Conservation (phyloP, 495 filamentous ascomycete genomes). For the Hypoxylon trugodes region DNA sequence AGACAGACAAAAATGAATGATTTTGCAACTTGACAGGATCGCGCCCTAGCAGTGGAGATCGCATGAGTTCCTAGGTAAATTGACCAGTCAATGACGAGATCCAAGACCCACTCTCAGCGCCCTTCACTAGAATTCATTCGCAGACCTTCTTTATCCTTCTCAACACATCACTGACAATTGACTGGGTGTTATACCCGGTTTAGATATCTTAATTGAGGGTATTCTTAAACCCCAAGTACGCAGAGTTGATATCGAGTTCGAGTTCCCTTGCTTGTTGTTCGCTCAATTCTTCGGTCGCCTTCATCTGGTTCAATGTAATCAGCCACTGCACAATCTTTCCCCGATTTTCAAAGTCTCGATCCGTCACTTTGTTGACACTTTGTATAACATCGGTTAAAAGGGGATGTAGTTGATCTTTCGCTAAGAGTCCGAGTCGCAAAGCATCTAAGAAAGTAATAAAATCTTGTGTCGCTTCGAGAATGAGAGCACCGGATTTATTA, state of each 20-base stretch:
- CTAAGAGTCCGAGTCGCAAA: slow-evolving; percentile 83
- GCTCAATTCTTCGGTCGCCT: slow-evolving; percentile 86
- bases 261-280: slow-evolving; percentile 89
- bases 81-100: slow-evolving; percentile 19
- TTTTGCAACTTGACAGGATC: slow-evolving; percentile 22
- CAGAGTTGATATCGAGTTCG: slow-evolving; percentile 86
- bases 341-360: slow-evolving; percentile 89
- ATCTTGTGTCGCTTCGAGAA: slow-evolving; percentile 89
- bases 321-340: slow-evolving; percentile 99
- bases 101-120: slow-evolving; percentile 13
- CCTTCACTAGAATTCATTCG: slow-evolving; percentile 21
- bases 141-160: slow-evolving; percentile 5
- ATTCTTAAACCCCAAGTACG: slow-evolving; percentile 89
- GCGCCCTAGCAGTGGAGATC: slow-evolving; percentile 33
- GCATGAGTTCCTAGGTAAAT: not conserved
- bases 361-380: slow-evolving; percentile 94
- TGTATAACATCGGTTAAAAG: slow-evolving; percentile 94
- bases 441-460: slow-evolving; percentile 99
- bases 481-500: slow-evolving; percentile 74
- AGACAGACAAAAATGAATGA: too few species aligned
- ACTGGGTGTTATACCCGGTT: not conserved
- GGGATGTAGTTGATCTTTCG: slow-evolving; percentile 95
- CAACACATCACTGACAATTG: not conserved
- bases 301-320: slow-evolving; percentile 96
- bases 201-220: slow-evolving; percentile 44